A percentile compares a stretch with the other conserved stretches of the same genome.
Conservation (phyloP, 179 eudicot genomes). For the Heliamphora pulchella region DNA sequence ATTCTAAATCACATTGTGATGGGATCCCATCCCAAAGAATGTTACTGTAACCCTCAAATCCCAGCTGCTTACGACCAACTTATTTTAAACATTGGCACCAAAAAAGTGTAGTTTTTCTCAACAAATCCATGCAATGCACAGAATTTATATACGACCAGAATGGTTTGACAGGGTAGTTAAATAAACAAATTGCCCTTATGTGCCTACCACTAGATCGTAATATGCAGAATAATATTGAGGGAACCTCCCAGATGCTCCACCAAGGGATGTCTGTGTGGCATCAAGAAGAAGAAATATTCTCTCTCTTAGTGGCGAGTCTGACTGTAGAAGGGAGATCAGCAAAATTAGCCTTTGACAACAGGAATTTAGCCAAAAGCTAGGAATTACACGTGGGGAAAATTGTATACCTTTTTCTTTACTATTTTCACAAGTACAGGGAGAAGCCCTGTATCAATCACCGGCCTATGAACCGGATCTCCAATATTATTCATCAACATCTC, state of each 20-base stretch:
- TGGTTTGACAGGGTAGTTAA: neutral
- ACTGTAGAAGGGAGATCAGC: slow-evolving; percentile 33
- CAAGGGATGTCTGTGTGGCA: slow-evolving; percentile 90
- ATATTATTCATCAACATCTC: slow-evolving; percentile 94
- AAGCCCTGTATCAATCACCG: slow-evolving; percentile 75
- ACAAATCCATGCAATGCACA: neutral
- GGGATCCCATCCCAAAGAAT: neutral
- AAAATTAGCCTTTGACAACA: neutral
- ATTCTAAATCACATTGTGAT: neutral
- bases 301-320: slow-evolving; percentile 80
- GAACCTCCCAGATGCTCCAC: slow-evolving; percentile 75
- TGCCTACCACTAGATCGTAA: slow-evolving; percentile 90
- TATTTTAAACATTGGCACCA: neutral
- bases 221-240: slow-evolving; percentile 87
- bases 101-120: neutral
- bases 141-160: neutral
- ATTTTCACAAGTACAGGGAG: slow-evolving; percentile 68
- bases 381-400: neutral
- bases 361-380: neutral
- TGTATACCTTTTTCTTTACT: slow-evolving; percentile 80
- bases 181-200: slow-evolving; percentile 6
- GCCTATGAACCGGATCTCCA: slow-evolving; percentile 86
- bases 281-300: slow-evolving; percentile 92
- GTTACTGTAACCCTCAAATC: neutral
- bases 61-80: neutral